phyloP scores from a whole-genome alignment of 192 early-diverging fungal species.

The Bifiguratus adelaidae region DNA sequence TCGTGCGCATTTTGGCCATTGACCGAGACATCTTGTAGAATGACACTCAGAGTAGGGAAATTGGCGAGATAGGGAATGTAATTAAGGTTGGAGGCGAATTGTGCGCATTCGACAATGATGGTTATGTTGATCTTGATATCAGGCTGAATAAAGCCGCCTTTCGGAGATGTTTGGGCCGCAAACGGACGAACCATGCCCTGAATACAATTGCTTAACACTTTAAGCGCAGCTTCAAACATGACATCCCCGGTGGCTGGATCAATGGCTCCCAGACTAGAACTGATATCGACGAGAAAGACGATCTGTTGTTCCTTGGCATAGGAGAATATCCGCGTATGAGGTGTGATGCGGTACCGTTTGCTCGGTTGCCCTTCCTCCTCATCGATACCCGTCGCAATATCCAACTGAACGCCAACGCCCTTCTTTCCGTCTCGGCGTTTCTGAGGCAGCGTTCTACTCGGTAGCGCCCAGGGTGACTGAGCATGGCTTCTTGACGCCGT shows the following conservation, averaged over 20 bases:
- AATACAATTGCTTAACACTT: constrained; percentile 13
- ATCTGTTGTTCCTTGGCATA: constrained; percentile 46
- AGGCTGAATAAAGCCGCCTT: constrained; percentile 3
- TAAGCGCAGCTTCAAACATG: background rate
- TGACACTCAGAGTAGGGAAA: constrained; percentile 46
- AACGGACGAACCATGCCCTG: constrained; percentile 21
- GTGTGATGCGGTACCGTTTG: constrained; percentile 40
- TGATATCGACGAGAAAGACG: constrained; percentile 60
- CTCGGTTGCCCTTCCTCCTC: too few relatives aligned
- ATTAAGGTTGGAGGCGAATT: constrained; percentile 46
- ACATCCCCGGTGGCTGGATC: constrained; percentile 32
- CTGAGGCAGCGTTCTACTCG: too few relatives aligned
- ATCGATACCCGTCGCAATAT: too few relatives aligned
- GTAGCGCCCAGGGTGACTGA: too few relatives aligned
- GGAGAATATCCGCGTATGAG: constrained; percentile 50
- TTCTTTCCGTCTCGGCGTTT: too few relatives aligned
- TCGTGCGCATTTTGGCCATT: constrained; percentile 16
- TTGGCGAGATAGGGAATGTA: constrained; percentile 39
- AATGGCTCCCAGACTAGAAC: constrained; percentile 52
- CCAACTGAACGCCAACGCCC: too few relatives aligned
- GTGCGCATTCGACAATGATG: constrained; percentile 47
- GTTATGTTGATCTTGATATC: constrained; percentile 29
- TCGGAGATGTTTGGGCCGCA: constrained; percentile 9
- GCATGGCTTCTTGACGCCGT: too few relatives aligned
- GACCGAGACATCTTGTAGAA: constrained; percentile 35